Base-by-base conservation (phyloP, 2,329 filamentous ascomycete genomes). In the Hypoxylon sp. region DNA sequence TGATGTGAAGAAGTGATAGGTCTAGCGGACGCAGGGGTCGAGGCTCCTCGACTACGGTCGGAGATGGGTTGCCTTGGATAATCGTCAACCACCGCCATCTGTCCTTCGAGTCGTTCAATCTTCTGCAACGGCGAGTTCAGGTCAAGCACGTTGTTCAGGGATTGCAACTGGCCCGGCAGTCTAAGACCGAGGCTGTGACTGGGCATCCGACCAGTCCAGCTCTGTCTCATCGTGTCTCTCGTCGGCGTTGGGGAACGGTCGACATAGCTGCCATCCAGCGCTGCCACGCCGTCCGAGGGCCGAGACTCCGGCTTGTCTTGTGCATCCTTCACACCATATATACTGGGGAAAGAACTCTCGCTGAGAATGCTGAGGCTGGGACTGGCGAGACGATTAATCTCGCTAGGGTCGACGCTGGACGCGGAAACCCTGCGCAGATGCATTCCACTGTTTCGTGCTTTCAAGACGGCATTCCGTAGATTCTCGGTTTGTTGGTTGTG, bases 281-380 rank as follows among this genome's bases (percentile, higher is more conserved):
- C 72, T 31, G 48, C 67, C 29, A 57, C 35, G 57, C 74, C 69
- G 21, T 72, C 71, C 29, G 70, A 29, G 8, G 66, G 63, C 42
- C 55, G 66, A 13, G 71, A 61, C 7, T 55, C 69, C 47, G 37
- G 27, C 13, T 65, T 69, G 21, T 71, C 67, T 44, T 60, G 63
- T 21, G 50, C 67, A 19, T 73, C 68, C 56, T 75, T 76, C 15
- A 71, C 57, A 44, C 89, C 89, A 61, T 92, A 92, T 0, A 92
- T 81, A 71, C 89, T 91, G 21, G 86, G 72, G 72, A 92, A 91
- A 0, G 89, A 91, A 75, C 89, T 91, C 76, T 91, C 89, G 70
- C 89, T 91, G 68, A 92, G 78, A 11, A 91, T 82, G 70, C 89
- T 91, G 54, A 91, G 78, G 35, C 84, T 86, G 2, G 89, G 89